A percentile compares a stretch with the other conserved stretches of the same genome.
Conservation (phyloP, 805 yeast genomes). For the Kregervanrija pseudodelftensis region DNA sequence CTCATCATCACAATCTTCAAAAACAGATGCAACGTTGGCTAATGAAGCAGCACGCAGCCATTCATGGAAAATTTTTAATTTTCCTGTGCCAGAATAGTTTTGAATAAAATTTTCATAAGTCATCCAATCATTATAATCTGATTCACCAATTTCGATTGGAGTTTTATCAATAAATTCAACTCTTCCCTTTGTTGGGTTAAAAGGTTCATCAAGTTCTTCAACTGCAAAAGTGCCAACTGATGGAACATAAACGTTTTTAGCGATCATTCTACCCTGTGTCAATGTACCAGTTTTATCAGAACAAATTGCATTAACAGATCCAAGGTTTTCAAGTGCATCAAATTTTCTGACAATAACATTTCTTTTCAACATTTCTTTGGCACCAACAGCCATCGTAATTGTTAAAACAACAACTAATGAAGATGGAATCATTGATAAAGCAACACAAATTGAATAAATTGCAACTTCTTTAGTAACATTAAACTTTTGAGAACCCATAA, state of each 20-base stretch:
- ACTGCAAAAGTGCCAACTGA: conserved; percentile 50
- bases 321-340: conserved; percentile 72
- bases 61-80: conserved; percentile 27
- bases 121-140: conserved; percentile 29
- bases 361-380: conserved; percentile 62
- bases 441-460: conserved; percentile 82
- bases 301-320: conserved; percentile 73
- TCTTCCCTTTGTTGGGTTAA: conserved; percentile 55
- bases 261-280: conserved; percentile 75
- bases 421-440: conserved; percentile 76
- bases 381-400: conserved; percentile 81
- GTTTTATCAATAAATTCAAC: conserved; percentile 28
- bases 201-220: conserved; percentile 50
- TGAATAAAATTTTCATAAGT: conserved; percentile 17
- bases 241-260: conserved; percentile 65
- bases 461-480: conserved; percentile 75
- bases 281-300: conserved; percentile 81
- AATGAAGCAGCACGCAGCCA: conserved; percentile 66
- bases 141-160: conserved; percentile 33
- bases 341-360: conserved; percentile 70
- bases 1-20: conserved; percentile 35
- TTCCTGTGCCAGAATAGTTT: conserved; percentile 9
- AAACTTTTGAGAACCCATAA: conserved; percentile 78
- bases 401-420: conserved; percentile 74
- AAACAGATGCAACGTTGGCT: conserved; percentile 72